phyloP scores from a whole-genome alignment of 192 early-diverging fungal species.

The Linnemannia schmuckeri region DNA sequence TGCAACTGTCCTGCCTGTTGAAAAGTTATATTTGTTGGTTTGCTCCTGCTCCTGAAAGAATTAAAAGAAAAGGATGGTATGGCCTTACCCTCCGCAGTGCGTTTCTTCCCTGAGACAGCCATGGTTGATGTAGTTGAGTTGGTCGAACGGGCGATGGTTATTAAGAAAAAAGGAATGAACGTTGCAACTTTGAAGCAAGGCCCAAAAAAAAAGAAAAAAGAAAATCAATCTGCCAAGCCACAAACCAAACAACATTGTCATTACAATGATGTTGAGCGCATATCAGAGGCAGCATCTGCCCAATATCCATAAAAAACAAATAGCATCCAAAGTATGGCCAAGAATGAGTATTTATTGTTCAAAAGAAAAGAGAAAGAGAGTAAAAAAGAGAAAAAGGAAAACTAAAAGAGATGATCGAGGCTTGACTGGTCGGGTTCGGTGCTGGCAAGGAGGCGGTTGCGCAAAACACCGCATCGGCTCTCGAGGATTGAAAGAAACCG shows the following conservation, averaged over 20 bases:
- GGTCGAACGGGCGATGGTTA: background rate
- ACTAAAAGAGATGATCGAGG: constrained; percentile 33
- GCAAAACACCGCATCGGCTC: constrained; percentile 63
- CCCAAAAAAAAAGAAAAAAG: constrained; percentile 20
- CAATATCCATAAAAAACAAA: too few species aligned
- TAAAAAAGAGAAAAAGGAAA: background rate
- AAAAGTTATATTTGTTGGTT: background rate
- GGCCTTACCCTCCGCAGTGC: constrained; percentile 13
- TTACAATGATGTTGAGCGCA: background rate
- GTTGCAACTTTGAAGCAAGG: background rate
- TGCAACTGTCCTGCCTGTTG: background rate
- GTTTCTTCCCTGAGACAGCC: constrained; percentile 18
- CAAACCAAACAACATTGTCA: background rate
- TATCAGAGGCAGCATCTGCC: too few species aligned
- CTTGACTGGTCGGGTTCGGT: constrained; percentile 39
- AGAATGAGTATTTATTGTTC: background rate
- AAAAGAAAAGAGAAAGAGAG: background rate
- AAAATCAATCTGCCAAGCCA: constrained; percentile 4
- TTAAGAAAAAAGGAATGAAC: background rate
- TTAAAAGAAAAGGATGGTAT: background rate
- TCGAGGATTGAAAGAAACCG: constrained; percentile 66
- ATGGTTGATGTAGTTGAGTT: background rate
- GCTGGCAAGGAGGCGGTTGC: constrained; percentile 35
- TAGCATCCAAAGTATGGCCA: too few species aligned
- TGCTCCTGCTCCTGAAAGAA: constrained; percentile 6